A percentile compares a stretch with the other conserved stretches of the same genome.
phyloP scores from a whole-genome alignment of 2,329 filamentous ascomycete genomes.

The Stagonosporopsis rhizophila region DNA sequence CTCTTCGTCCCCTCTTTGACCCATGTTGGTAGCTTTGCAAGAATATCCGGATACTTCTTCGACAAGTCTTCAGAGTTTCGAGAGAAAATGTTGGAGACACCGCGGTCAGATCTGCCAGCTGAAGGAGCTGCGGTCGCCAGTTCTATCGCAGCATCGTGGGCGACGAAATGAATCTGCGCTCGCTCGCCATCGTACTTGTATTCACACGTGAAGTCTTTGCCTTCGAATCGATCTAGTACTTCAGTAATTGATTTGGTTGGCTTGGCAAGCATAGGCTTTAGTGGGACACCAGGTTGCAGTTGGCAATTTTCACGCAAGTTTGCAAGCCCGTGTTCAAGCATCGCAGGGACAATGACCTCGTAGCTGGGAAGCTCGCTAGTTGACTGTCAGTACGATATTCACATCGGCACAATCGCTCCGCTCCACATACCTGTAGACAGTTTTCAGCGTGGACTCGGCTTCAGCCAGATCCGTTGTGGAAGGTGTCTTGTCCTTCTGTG shows the following conservation, averaged over 20 bases:
- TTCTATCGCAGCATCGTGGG: constrained; percentile 75
- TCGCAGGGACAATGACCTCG: constrained; percentile 89
- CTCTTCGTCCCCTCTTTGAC: constrained; percentile 88
- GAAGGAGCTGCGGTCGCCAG: constrained; percentile 66
- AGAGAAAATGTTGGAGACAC: constrained; percentile 93
- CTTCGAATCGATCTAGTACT: constrained; percentile 94
- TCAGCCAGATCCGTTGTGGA: constrained; percentile 79
- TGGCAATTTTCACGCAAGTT: constrained; percentile 86
- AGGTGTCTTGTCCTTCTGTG: constrained; percentile 72
- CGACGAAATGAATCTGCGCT: constrained; percentile 97
- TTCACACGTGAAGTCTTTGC: constrained; percentile 95
- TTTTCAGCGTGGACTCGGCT: constrained; percentile 85
- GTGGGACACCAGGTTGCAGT: constrained; percentile 87
- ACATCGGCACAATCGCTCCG: no score
- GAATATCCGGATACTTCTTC: constrained; percentile 96
- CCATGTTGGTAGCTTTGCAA: constrained; percentile 87
- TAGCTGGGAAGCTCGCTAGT: constrained; percentile 91
- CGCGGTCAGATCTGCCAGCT: constrained; percentile 71
- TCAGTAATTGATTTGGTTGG: constrained; percentile 98
- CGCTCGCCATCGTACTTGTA: constrained; percentile 99
- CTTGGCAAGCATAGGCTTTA: constrained; percentile 99
- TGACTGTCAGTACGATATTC: constrained; percentile 43
- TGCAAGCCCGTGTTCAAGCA: constrained; percentile 85
- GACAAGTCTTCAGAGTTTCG: constrained; percentile 96
- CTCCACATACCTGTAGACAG: constrained; percentile 75